A percentile compares a stretch with the other conserved stretches of the same genome.
phyloP scores from a whole-genome alignment of 495 filamentous ascomycete species.

The Halenospora varia region DNA sequence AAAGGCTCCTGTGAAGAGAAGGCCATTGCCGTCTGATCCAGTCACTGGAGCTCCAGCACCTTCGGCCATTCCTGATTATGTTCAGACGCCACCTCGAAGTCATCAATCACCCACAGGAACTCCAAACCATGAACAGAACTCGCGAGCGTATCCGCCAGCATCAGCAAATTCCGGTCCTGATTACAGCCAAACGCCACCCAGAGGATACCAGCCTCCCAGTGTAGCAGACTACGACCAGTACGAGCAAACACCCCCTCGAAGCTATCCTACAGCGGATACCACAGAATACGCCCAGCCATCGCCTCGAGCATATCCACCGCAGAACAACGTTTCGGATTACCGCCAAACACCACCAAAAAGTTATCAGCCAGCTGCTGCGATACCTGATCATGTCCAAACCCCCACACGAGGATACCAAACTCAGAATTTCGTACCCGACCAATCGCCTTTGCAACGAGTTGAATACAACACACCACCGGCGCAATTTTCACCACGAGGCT shows the following conservation, averaged over 20 bases:
- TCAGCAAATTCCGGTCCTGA: no score
- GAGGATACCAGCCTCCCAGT: no score
- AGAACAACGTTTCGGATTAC: constrained; percentile 28
- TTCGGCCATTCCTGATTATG: constrained; percentile 29
- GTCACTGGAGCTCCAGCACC: constrained; percentile 45
- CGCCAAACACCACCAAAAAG: constrained; percentile 35
- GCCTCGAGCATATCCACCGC: constrained; percentile 34
- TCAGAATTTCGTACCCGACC: constrained; percentile 30
- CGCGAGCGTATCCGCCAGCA: no score
- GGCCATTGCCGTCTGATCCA: constrained; percentile 74
- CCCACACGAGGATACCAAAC: constrained; percentile 18
- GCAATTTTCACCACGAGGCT: constrained; percentile 10
- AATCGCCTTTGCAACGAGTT: constrained; percentile 36
- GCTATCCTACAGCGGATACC: no score
- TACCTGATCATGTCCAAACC: constrained; percentile 29
- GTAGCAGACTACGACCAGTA: no score
- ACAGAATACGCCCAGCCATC: constrained; percentile 38
- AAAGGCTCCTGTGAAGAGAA: constrained; percentile 62
- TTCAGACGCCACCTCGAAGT: constrained; percentile 24
- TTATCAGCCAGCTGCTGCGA: constrained; percentile 28
- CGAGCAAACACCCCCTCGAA: no score
- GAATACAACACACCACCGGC: constrained; percentile 40
- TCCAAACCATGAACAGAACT: no score
- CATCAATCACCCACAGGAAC: constrained; percentile 19
- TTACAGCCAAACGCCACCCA: no score